These are phyloP conservation scores for Dothiorella sarmentorum DNA, from an alignment of 2,329 filamentous ascomycete species.

Conservation along the genomic window DNA sequence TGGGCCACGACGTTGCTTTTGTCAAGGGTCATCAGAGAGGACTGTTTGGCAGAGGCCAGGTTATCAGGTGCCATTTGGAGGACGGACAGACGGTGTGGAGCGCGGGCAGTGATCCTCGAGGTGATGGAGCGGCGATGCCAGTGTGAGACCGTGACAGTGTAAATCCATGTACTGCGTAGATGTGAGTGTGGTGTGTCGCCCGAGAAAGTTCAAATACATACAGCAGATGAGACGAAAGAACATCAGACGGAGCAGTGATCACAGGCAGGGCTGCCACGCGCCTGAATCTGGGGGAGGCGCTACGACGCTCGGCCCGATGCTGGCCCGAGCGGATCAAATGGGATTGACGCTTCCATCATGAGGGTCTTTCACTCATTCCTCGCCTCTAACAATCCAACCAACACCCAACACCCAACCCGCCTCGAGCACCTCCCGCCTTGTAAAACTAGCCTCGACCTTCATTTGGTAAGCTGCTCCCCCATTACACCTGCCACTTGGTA, in stretches of 20 bases:
- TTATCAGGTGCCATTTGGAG: conserved; percentile 76
- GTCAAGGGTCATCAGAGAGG: conserved; percentile 62
- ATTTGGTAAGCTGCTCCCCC: not conserved
- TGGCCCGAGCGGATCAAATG: too few species aligned
- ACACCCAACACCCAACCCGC: not conserved
- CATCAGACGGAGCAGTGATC: not conserved
- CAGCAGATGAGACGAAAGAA: not conserved
- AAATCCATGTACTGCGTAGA: too few species aligned
- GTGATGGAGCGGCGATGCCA: conserved; percentile 71
- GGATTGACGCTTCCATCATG: not conserved
- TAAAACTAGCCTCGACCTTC: not conserved
- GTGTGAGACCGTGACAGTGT: not conserved
- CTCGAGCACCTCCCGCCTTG: not conserved
- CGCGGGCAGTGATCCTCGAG: conserved; percentile 82
- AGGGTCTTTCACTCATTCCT: not conserved
- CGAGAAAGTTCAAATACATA: not conserved
- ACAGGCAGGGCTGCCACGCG: not conserved
- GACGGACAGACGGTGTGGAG: conserved; percentile 76
- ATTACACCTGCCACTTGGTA: not conserved
- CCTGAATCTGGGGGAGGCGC: not conserved
- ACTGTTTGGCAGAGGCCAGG: conserved; percentile 81
- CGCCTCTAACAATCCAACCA: not conserved
- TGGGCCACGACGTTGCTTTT: conserved; percentile 73
- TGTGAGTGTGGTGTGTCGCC: not conserved
- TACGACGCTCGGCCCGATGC: too few species aligned